Evolutionary conservation across 1,139 yeast genomes (phyloP), one percentile per base, ranked within the genome.

Genomic region (Magnusiomyces suaveolens): DNA sequence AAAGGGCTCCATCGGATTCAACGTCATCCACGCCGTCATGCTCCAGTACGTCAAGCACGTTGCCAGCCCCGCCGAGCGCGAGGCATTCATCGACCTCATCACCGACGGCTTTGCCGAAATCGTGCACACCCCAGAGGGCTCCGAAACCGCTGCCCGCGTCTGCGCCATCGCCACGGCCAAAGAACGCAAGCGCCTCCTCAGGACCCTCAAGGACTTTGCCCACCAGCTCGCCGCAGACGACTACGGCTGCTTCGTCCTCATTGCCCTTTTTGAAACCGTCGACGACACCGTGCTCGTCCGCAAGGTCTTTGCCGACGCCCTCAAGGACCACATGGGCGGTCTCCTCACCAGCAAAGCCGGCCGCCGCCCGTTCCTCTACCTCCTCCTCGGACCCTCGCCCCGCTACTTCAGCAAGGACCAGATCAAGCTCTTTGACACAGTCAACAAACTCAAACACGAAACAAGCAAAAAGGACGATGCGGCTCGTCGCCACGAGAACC

Each of bases 1-100:
- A 69, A 92, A 92, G 71, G 97, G 97, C 6, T 87, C 96, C 3
- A 86, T 95, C 48, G 97, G 98, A 44, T 92, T 92, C 77, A 95
- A 90, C 69, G 86, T 92, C 62, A 79, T 92, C 66, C 98, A 92
- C 69, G 96, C 97, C 38, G 97, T 95, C 52, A 89, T 92, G 96
- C 82, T 78, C 66, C 96, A 92, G 69, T 89, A 87, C 64, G 80
- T 82, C 50, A 79, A 82, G 57, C 83, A 89, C 59, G 81, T 89
- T 59, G 73, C 74, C 56, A 61, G 63, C 20, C 81, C 79, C 38
- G 85, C 82, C 50, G 94, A 88, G 67, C 79, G 83, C 54, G 80
- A 87, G 63, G 95, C 87, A 55, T 84, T 90, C 64, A 80, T 89
- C 62, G 97, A 90, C 60, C 73, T 89, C 51, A 74, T 92, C 57